Percentiles rank a stretch among this genome's conserved stretches.
phyloP scores from a whole-genome alignment of 148 eudicot genomes.

The Chenopodium quinoa region DNA sequence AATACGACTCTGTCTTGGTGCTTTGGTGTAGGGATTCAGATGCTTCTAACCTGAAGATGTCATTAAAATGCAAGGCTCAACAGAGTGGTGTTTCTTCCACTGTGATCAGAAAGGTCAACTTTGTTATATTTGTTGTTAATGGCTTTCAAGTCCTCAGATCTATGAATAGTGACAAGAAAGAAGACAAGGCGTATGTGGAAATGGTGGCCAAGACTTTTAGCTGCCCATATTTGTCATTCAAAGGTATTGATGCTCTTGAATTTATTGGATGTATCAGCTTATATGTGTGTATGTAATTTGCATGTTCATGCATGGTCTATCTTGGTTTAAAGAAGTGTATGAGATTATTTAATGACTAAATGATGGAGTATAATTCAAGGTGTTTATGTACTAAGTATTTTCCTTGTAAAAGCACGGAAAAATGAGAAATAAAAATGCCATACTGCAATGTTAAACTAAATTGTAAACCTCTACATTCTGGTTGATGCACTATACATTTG shows the following conservation, averaged over 20 bases:
- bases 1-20: background rate
- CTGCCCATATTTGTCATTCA: constrained; percentile 66
- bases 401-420: background rate
- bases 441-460: background rate
- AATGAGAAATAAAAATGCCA: background rate
- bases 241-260: constrained; percentile 43
- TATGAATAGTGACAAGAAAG: constrained; percentile 48
- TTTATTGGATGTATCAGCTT: background rate
- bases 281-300: background rate
- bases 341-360: background rate
- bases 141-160: constrained; percentile 61
- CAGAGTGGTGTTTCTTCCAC: constrained; percentile 28
- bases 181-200: constrained; percentile 33
- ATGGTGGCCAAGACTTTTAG: constrained; percentile 47
- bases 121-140: constrained; percentile 75
- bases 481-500: background rate
- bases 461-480: background rate
- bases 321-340: background rate
- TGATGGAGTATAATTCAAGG: background rate
- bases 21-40: constrained; percentile 54
- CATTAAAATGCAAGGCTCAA: constrained; percentile 48
- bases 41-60: constrained; percentile 33
- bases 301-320: background rate
- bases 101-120: constrained; percentile 57
- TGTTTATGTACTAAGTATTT: background rate